Conservation (phyloP, 2,329 filamentous ascomycete genomes). For the Phaeosphaeriaceae sp. region DNA sequence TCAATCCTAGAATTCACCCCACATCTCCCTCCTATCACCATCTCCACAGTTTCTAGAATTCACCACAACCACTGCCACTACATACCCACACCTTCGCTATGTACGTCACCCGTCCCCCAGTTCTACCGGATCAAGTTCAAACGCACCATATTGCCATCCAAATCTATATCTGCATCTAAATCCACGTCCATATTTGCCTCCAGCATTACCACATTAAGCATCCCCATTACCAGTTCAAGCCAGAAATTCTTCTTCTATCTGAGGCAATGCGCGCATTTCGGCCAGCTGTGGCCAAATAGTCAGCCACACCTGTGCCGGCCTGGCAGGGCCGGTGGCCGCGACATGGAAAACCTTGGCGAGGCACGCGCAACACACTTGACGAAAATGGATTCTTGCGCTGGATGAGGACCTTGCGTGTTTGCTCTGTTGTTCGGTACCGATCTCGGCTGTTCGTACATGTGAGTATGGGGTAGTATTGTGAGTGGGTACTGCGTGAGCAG, state of each 20-base stretch:
- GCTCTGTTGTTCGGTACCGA: not conserved
- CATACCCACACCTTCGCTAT: not conserved
- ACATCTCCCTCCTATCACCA: not conserved
- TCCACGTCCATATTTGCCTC: not conserved
- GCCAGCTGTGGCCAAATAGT: not conserved
- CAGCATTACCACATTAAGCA: not conserved
- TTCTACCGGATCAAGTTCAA: not conserved
- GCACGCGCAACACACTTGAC: not conserved
- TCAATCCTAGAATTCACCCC: not conserved
- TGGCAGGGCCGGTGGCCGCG: conserved; percentile 1
- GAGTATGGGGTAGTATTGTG: not conserved
- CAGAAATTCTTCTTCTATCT: not conserved
- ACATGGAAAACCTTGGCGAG: not conserved
- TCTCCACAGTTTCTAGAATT: not conserved
- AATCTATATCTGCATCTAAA: not conserved
- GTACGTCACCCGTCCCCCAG: not conserved
- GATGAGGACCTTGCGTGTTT: not conserved
- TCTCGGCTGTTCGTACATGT: not conserved
- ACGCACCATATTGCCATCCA: not conserved
- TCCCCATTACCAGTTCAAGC: not conserved
- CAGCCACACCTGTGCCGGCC: conserved; percentile 1
- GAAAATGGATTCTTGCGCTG: not conserved
- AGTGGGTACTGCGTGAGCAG: not conserved
- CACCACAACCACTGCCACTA: not conserved
- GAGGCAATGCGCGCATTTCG: not conserved